Evolutionary conservation across 345 rosid genomes (phyloP).

Genomic region (Populus alba): DNA sequence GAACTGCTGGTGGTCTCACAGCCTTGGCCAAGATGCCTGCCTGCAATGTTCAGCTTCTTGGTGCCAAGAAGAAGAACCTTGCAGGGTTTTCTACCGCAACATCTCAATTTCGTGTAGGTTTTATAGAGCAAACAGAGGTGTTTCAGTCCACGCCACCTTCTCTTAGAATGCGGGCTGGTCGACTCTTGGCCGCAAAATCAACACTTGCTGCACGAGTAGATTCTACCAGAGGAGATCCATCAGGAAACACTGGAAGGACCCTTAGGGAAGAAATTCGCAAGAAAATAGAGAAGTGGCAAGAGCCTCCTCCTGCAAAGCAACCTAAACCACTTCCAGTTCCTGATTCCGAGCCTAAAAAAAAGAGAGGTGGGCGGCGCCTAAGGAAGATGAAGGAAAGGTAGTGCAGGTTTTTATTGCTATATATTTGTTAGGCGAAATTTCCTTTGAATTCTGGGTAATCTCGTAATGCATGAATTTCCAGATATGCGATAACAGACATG

Average conservation of each 20-base stretch:
- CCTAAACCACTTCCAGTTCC: constrained; percentile 98
- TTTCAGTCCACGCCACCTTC: constrained; percentile 81
- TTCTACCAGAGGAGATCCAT: constrained; percentile 77
- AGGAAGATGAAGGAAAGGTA: constrained; percentile 98
- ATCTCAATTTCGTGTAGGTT: constrained; percentile 75
- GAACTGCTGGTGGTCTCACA: constrained; percentile 92
- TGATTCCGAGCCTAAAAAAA: constrained; percentile 96
- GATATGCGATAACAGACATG: constrained; percentile 95
- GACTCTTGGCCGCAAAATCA: constrained; percentile 85
- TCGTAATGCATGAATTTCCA: constrained; percentile 23
- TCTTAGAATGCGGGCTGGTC: constrained; percentile 66
- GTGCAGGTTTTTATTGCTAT: background rate
- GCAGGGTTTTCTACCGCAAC: constrained; percentile 97
- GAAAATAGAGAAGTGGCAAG: constrained; percentile 97
- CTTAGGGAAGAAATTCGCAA: constrained; percentile 67
- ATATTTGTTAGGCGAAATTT: background rate
- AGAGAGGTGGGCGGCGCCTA: constrained; percentile 93
- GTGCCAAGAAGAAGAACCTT: constrained; percentile 86
- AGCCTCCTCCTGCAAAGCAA: constrained; percentile 97
- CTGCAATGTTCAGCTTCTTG: constrained; percentile 90
- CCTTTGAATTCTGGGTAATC: constrained; percentile 7
- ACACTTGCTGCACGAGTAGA: constrained; percentile 86
- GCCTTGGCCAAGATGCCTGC: constrained; percentile 97
- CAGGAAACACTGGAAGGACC: constrained; percentile 68
- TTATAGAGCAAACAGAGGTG: constrained; percentile 81